Percentiles rank a stretch among this genome's conserved stretches.
Evolutionary conservation across 768 basidiomycete genomes (phyloP).

Genomic region (Lentinula boryana): DNA sequence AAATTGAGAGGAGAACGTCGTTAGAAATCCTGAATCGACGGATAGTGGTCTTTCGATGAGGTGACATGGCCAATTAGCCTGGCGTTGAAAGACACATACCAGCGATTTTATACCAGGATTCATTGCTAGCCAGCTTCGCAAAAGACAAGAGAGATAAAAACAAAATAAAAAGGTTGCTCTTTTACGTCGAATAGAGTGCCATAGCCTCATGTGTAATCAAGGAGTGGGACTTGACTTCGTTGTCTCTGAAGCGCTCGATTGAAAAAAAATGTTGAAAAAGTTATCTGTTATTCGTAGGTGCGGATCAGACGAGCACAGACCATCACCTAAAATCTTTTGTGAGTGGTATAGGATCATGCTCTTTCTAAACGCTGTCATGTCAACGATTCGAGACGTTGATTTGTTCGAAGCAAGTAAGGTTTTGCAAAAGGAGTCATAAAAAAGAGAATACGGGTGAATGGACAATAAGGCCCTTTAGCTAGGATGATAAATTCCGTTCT

Average conservation of each 20-base stretch:
- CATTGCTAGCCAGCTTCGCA: constrained; percentile 17
- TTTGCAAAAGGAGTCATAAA: constrained; percentile 29
- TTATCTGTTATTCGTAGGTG: constrained; percentile 40
- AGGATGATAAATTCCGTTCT: constrained; percentile 35
- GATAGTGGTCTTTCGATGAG: constrained; percentile 35
- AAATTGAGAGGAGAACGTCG: constrained; percentile 44
- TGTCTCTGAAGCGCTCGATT: constrained; percentile 34
- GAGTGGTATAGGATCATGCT: constrained; percentile 28
- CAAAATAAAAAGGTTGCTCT: constrained; percentile 40
- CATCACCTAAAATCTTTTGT: constrained; percentile 40
- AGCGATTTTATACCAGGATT: constrained; percentile 39
- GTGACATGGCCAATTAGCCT: constrained; percentile 29
- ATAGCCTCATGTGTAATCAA: constrained; percentile 32
- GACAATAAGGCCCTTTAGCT: constrained; percentile 47
- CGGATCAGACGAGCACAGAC: constrained; percentile 30
- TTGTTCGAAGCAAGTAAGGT: constrained; percentile 25
- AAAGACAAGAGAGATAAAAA: constrained; percentile 27
- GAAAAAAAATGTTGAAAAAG: constrained; percentile 26
- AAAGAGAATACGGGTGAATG: constrained; percentile 27
- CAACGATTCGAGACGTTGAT: constrained; percentile 39
- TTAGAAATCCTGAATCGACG: constrained; percentile 44
- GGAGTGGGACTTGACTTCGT: constrained; percentile 34
- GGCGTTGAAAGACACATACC: constrained; percentile 19
- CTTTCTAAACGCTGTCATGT: constrained; percentile 47
- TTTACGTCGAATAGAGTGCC: constrained; percentile 28